Base-by-base conservation (phyloP, 2,329 filamentous ascomycete species). In the Colletotrichum costaricense region DNA sequence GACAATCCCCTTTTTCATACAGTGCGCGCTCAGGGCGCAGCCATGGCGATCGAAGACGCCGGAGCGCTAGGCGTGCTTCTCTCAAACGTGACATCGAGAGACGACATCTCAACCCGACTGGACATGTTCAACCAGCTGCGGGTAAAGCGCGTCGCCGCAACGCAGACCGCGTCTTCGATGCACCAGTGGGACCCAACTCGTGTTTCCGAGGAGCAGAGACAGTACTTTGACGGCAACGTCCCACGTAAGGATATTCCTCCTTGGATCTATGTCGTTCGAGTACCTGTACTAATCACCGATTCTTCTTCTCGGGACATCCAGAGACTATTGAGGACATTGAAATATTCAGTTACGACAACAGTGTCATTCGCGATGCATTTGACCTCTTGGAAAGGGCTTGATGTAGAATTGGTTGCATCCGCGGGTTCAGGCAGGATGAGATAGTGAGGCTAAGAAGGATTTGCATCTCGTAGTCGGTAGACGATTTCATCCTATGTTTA, bases 41-140 rank as follows among this genome's bases (percentile, higher is more conserved):
- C 62, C 9, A 64, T 64, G 62, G 62, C 62, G 19, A 64, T 64
- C 9, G 62, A 64, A 38, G 62, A 64, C 30, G 62, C 62, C 2
- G 62, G 49, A 3, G 46, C 62, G 19, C 62, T 64, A 6, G 62
- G 62, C 8, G 62, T 64, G 9, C 62, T 64, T 6, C 22, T 64
- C 1, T 64, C 62, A n/a, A 11, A 38, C 5, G 2, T 28, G 4
- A 30, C 7, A 3, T 64, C 62, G 5, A 33, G 26, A 16, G 62
- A 33, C 28, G 62, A 64, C 11, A 30, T 64, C 7, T 14, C 49
- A 7, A 14, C 19, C 9, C 62, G 62, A 4, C 30, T 64, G 49
- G 8, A 56, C 6, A 54, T 56, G 65, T 42, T 54, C 30, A 68
- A 62, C 49, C 4, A 63, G 8, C 57, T 68, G 1, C 28, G 65